Base-by-base conservation (phyloP, 768 basidiomycete genomes). In the Psilocybe subaeruginosa region DNA sequence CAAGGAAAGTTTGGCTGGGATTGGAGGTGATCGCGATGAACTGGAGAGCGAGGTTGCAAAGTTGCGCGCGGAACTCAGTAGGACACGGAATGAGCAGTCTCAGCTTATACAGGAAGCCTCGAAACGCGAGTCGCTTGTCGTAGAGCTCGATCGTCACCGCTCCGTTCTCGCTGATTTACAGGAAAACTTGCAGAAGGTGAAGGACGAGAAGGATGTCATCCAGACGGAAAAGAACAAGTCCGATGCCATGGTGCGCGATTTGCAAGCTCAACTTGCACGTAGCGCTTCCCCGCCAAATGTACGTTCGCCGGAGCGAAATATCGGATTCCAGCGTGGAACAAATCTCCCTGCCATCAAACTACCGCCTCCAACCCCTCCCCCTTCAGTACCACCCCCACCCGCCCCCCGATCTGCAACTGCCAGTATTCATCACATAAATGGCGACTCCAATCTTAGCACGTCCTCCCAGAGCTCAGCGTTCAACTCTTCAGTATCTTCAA, bases 361-460 rank as follows among this genome's bases (percentile, higher is more conserved):
- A 14, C 94, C 94, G 31, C 95, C 94, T 16, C 90, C 92, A 0
- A 91, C 91, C 0, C 94, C 95, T 8, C 93, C 95, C 9, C 95
- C 95, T 0, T 83, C 91, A 33, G 85, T 93, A 9, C 95, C 95
- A 0, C 92, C 92, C 19, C 92, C 91, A 1, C 92, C 92, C 16
- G 86, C 89, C 4, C 92, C 92, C 27, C 84, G 80, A 60, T 71
- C 76, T 61, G 53, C 77, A 60, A 63, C 68, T 33, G 60, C 69
- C 60, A 63, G 68, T 30, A 59, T 69, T 19, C 69, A 71, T 6
- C 74, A 78, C 60, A 68, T 72, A 46, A 82, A 77, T 61, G 78
- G 77, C 55, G 90, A 86, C 66, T 78, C 78, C 12, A 80, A 79
- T 59, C 73, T 80, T 62, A 90, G 86, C 65, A 81, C 82, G 8